Base-by-base conservation (phyloP, 805 yeast genomes). In the Kodamaea kaohsiungensis region DNA sequence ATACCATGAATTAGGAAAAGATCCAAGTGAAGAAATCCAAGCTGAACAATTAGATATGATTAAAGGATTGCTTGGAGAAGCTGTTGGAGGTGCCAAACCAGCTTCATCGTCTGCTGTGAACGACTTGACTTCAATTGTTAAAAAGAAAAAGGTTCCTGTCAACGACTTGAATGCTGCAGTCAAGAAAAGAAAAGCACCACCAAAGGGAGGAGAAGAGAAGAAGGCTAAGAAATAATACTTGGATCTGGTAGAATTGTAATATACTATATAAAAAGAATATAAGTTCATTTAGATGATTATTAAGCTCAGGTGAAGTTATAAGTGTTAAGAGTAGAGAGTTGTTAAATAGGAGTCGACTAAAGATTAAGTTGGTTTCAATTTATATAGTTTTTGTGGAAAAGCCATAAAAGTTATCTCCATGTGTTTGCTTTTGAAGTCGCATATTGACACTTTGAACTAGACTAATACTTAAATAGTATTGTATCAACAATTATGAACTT, bases 61-160 rank as follows among this genome's bases (percentile, higher is more conserved):
- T 61, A 74, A 79, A 65, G 87, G 88, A 3, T 73, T 86, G 39
- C 65, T 84, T 59, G 87, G 89, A 19, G 79, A 81, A 59, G 67
- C 72, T 5, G 60, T 70, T 3, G 59, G 38, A 55, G 45, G 35
- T 19, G 48, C 53, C 12, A 33, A 22, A 10, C 35, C 42, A 7
- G 45, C 45, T 4, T 15, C 46, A n/a, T 18, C 53, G 17, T 54
- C 70, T 17, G 63, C 70, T 7, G 83, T 86, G 7, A 85, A 86
- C 61, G 91, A 87, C 64, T 70, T 87, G 56, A 81, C 89, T 0
- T 71, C 82, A 3, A 75, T 83, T 76, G 88, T 86, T 8, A 84
- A 82, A 64, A 87, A 87, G 70, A 80, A 55, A 38, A 19, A 45
- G 27, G 37, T 8, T 30, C 35, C 35, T 5, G 55, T 53, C n/a